These are phyloP conservation scores for Aspergillus sp. DNA, from an alignment of 2,329 filamentous ascomycete genomes.

Conservation along the genomic window DNA sequence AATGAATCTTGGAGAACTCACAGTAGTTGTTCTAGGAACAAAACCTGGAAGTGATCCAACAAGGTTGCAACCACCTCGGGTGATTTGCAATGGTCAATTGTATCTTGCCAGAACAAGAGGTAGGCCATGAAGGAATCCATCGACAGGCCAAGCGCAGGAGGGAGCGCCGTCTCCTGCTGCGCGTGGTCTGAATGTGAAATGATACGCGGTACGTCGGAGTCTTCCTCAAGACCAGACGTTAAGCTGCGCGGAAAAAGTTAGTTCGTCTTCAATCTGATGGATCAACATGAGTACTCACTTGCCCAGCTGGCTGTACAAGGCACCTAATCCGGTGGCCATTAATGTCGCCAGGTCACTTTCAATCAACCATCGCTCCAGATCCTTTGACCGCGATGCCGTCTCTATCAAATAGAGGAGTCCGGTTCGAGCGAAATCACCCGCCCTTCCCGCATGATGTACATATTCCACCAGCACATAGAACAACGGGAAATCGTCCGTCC, in stretches of 20 bases:
- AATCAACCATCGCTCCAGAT: conserved; percentile 92
- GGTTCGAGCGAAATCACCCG: conserved; percentile 93
- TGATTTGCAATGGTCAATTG: conserved; percentile 91
- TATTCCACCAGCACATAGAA: conserved; percentile 97
- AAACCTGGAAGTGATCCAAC: conserved; percentile 93
- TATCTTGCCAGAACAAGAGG: conserved; percentile 96
- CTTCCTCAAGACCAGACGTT: conserved; percentile 70
- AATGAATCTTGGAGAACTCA: conserved; percentile 48
- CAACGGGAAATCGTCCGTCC: conserved; percentile 89
- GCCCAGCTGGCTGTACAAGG: conserved; percentile 68
- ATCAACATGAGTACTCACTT: conserved; percentile 41
- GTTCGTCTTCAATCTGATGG: neutral
- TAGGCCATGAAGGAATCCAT: conserved; percentile 93
- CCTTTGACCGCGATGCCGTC: conserved; percentile 77
- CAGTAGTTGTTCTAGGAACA: conserved; percentile 92
- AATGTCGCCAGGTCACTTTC: conserved; percentile 94
- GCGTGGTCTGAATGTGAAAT: conserved; percentile 87
- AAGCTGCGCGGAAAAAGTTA: conserved; percentile 50
- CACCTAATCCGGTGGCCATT: conserved; percentile 94
- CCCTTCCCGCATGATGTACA: conserved; percentile 90
- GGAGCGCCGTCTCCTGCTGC: conserved; percentile 70
- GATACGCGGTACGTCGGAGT: conserved; percentile 72
- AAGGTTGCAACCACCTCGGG: conserved; percentile 88
- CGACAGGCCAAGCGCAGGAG: conserved; percentile 79
- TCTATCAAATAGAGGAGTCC: conserved; percentile 95